Base-by-base conservation (phyloP, 495 filamentous ascomycete species). In the Cudoniella acicularis region DNA sequence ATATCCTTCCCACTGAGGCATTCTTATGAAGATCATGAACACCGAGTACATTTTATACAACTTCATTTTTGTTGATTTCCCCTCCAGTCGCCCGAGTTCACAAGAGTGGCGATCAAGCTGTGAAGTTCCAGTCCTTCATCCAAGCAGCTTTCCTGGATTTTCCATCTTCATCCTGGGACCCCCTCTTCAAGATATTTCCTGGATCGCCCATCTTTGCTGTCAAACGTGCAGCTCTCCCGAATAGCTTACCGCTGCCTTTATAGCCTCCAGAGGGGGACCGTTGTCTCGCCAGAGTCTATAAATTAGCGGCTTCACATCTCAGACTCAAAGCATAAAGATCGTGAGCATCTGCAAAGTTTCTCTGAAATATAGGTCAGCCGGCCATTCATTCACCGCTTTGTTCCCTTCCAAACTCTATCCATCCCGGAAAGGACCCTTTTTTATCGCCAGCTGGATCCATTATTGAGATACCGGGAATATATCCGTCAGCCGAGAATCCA, bases 231-330 rank as follows among this genome's bases (percentile, higher is more conserved):
- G 22, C 20, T 25, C n/a, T 20, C 48, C 48, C 18, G 9, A 8
- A 50, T n/a, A n/a, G n/a, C n/a, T 49, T 59, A 16, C 57, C 27
- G 48, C 42, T 49, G 30, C 30, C 25, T 36, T 41, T 58, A 58
- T 45, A 49, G 43, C 49, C 30, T 56, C 46, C 56, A 24, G 46
- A 47, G 55, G 13, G 52, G n/a, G 52, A 20, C 52, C 11, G 17
- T 27, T 47, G 55, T 57, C 59, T 59, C 45, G 27, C 10, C 52
- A 49, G 52, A 59, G 25, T 62, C 36, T 59, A 62, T 62, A 59
- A 62, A 49, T 52, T 53, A 62, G 51, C 57, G 24, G 27, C 54
- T 52, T 62, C 49, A 53, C 25, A 21, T 62, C 42, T 48, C 59
- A 52, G 11, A 45, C 23, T 45, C 24, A 41, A 42, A 61, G 50